Evolutionary conservation across 2,329 filamentous ascomycete genomes (phyloP), one percentile per base, ranked within the genome.

Genomic region (Cladophialophora chaetospira): DNA sequence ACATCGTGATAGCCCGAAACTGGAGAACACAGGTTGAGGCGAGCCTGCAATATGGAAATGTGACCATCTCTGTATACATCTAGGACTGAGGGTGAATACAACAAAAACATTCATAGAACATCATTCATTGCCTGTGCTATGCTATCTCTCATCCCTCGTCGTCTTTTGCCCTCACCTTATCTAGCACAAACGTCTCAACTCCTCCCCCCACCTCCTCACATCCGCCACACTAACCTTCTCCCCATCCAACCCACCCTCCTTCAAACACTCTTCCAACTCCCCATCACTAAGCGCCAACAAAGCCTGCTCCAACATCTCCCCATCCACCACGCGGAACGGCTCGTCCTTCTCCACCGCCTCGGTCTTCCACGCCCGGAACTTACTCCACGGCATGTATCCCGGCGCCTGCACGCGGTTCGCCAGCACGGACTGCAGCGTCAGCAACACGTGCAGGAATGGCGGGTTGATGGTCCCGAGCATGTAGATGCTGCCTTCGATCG

Each of bases 401-500:
- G 88, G 82, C 0, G 84, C 85, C 31, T 82, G 75, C 25, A 96
- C 79, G 4, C 83, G 77, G 3, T 80, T 77, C 4, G 88, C 84
- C 55, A 97, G 81, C 33, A 81, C 83, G 0, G 77, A 75, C 70
- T 99, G 94, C 53, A 99, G 84, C 1, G 84, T 84, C 73, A 97
- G 87, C 23, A 99, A 81, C 10, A 96, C 78, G 65, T 96, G 88
- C 68, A 91, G 87, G 51, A 88, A 84, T 3, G 80, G 71, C 0
- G 88, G 79, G 2, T 86, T 79, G 63, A 99, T 91, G 5, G 88
- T 82, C 0, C 88, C 91, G 67, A 65, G 93, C 62, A 99, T 84
- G 72, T 96, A 97, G 46, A 99, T 87, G 0, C 88, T 88, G 23
- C 94, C 94, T 71, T 97, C 93, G 45, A 92, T 92, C 52, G 94